Percentiles rank a stretch among this genome's conserved stretches.
Evolutionary conservation across 2,329 filamentous ascomycete species (phyloP).

Genomic region (Arthrobotrys entomopaga): DNA sequence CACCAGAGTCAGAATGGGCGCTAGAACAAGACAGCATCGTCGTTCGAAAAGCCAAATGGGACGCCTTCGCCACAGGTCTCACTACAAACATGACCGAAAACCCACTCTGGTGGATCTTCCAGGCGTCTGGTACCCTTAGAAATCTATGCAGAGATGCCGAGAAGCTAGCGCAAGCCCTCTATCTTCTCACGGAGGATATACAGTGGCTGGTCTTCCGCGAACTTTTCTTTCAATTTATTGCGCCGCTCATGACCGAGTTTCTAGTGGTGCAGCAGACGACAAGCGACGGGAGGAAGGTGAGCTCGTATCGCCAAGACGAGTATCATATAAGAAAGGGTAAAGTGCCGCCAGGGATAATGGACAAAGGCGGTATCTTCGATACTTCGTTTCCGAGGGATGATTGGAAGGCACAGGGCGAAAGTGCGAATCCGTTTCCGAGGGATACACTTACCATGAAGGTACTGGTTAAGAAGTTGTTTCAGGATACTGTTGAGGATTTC

Average conservation of each 20-base stretch:
- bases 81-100: slow-evolving; percentile 30
- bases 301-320: not conserved
- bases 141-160: slow-evolving; percentile 22
- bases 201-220: slow-evolving; percentile 14
- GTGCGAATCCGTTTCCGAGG: slow-evolving; percentile 21
- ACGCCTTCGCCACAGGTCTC: slow-evolving; percentile 16
- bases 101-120: slow-evolving; percentile 38
- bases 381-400: slow-evolving; percentile 24
- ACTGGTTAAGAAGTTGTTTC: slow-evolving; percentile 26
- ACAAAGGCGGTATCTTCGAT: slow-evolving; percentile 28
- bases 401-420: not conserved
- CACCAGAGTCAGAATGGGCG: slow-evolving; percentile 28
- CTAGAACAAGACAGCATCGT: slow-evolving; percentile 9
- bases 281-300: not conserved
- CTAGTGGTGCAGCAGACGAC: not conserved
- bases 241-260: slow-evolving; percentile 39
- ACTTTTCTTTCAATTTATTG: slow-evolving; percentile 17
- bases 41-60: slow-evolving; percentile 20
- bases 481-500: slow-evolving; percentile 14
- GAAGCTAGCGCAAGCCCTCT: not conserved
- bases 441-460: slow-evolving; percentile 34
- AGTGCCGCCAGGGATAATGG: slow-evolving; percentile 19
- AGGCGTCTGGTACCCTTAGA: slow-evolving; percentile 10
- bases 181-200: not conserved
- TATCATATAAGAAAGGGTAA: not conserved